Conservation (phyloP, 768 basidiomycete genomes). For the Trametes maxima region DNA sequence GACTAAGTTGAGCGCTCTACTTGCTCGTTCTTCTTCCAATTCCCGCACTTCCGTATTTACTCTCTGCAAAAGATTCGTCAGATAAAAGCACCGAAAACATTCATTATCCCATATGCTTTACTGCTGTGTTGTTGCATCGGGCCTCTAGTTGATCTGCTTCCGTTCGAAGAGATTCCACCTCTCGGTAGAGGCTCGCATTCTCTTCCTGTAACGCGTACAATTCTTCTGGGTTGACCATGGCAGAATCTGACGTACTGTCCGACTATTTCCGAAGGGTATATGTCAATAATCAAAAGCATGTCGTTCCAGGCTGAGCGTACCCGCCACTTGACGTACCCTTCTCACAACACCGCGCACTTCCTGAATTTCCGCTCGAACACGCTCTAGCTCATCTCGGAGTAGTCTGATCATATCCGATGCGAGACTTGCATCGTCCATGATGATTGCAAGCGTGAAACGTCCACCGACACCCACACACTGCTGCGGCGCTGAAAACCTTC, state of each 20-base stretch:
- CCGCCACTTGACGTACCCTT: not conserved
- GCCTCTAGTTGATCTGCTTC: not conserved
- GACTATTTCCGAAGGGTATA: not conserved
- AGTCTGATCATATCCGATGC: constrained; percentile 4
- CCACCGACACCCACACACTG: not conserved
- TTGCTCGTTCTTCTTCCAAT: too few relatives aligned
- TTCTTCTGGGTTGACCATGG: not conserved
- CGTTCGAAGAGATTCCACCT: constrained; percentile 1
- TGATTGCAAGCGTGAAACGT: not conserved
- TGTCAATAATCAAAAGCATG: not conserved
- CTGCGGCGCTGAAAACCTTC: too few relatives aligned
- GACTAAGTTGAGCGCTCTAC: too few relatives aligned
- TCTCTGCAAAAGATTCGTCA: too few relatives aligned
- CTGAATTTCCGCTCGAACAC: not conserved
- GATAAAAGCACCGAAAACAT: too few relatives aligned
- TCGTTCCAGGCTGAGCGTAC: not conserved
- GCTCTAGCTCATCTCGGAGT: not conserved
- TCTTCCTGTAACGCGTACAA: constrained; percentile 11
- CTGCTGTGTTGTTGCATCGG: too few relatives aligned
- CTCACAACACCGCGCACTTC: not conserved
- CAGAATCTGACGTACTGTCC: not conserved
- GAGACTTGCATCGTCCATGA: not conserved
- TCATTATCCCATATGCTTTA: too few relatives aligned
- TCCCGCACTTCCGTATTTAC: too few relatives aligned
- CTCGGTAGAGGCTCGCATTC: constrained; percentile 5